Evolutionary conservation across 176 grass and related monocot species (phyloP).

Genomic region (Alopecurus myosuroides): DNA sequence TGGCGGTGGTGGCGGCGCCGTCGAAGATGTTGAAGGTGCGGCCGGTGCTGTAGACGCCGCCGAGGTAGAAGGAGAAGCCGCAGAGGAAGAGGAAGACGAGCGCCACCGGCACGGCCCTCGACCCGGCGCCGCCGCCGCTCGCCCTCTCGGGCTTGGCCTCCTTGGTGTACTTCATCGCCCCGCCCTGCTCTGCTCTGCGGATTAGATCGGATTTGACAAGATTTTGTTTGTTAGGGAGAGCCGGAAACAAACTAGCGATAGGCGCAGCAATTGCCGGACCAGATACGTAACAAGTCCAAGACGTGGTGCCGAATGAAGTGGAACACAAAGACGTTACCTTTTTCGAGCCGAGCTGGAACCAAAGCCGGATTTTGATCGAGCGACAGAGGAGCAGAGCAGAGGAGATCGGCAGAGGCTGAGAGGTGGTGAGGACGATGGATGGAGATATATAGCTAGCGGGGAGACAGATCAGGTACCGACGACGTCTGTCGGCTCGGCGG

Average conservation of each 20-base stretch:
- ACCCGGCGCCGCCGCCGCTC: slow-evolving; percentile 27
- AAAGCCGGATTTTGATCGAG: not conserved
- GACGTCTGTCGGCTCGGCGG: not conserved
- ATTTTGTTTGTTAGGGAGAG: not conserved
- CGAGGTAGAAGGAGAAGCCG: slow-evolving; percentile 89
- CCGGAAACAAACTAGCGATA: not conserved
- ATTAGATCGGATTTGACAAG: not conserved
- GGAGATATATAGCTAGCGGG: not conserved
- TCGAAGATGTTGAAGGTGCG: slow-evolving; percentile 27
- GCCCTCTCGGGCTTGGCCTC: slow-evolving; percentile 58
- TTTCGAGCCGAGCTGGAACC: not conserved
- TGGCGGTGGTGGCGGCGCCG: not conserved
- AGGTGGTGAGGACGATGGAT: not conserved
- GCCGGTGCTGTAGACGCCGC: slow-evolving; percentile 68
- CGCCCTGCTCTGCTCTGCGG: not conserved
- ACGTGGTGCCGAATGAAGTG: not conserved
- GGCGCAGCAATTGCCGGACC: not conserved
- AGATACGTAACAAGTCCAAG: not conserved
- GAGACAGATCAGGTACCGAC: not conserved
- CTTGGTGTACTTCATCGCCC: slow-evolving; percentile 65
- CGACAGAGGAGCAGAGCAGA: not conserved
- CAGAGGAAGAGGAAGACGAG: slow-evolving; percentile 62
- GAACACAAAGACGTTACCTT: not conserved
- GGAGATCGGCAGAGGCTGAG: not conserved
- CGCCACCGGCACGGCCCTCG: slow-evolving; percentile 51